Evolutionary conservation across 495 filamentous ascomycete species (phyloP).

Genomic region (Elaphomyces granulatus): DNA sequence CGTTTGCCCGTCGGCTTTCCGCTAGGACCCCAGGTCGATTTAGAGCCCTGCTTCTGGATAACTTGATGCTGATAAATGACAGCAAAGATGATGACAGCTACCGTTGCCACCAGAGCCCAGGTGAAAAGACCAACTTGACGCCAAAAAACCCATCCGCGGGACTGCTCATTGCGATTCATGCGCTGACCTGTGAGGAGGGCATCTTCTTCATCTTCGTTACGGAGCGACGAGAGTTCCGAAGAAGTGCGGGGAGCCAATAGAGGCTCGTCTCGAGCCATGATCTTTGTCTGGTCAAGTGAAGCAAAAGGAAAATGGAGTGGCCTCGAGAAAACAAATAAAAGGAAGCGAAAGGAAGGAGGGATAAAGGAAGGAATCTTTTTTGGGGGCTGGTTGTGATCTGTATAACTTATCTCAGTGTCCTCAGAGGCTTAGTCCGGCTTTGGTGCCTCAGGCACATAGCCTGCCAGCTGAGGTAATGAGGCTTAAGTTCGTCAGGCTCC

Average conservation of each 20-base stretch:
- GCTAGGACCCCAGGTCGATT: slow-evolving; percentile 24
- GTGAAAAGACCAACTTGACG: slow-evolving; percentile 58
- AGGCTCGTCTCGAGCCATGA: slow-evolving; percentile 33
- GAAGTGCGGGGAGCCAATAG: slow-evolving; percentile 27
- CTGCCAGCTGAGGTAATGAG: too few species aligned
- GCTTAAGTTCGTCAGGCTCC: too few species aligned
- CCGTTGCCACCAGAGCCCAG: slow-evolving; percentile 84
- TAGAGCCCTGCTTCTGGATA: slow-evolving; percentile 12
- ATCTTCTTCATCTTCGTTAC: slow-evolving; percentile 45
- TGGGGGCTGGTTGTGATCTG: not conserved
- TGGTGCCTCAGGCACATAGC: too few species aligned
- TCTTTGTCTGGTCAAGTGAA: slow-evolving; percentile 2
- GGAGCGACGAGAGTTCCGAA: slow-evolving; percentile 32
- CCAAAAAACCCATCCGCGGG: slow-evolving; percentile 41
- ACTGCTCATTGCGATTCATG: slow-evolving; percentile 18
- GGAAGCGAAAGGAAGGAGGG: slow-evolving; percentile 2
- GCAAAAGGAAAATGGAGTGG: not conserved
- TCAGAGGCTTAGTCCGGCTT: not conserved
- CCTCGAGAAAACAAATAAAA: not conserved
- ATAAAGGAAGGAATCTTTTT: not conserved
- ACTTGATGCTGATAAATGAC: slow-evolving; percentile 57
- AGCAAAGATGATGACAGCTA: slow-evolving; percentile 57
- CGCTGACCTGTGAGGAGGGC: slow-evolving; percentile 47
- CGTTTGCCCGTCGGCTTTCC: slow-evolving; percentile 56
- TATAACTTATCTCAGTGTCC: not conserved